Conservation (phyloP, 2,329 filamentous ascomycete species). For the Septoria petroselini region DNA sequence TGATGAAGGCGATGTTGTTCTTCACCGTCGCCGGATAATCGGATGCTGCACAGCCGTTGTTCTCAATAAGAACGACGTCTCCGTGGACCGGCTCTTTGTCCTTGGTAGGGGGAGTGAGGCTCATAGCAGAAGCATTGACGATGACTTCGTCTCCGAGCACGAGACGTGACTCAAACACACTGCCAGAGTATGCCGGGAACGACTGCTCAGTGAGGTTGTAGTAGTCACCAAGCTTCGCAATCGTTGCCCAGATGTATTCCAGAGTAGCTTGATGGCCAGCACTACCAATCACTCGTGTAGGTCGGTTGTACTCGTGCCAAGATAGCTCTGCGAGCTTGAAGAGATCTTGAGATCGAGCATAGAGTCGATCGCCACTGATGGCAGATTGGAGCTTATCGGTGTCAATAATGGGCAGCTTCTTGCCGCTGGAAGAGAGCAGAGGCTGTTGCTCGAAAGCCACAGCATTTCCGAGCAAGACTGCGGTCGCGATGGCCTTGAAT, state of each 20-base stretch:
- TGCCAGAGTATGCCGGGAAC: constrained; percentile 32
- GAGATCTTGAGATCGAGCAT: constrained; percentile 59
- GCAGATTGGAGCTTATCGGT: constrained; percentile 52
- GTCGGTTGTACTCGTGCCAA: constrained; percentile 61
- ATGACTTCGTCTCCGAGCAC: constrained; percentile 58
- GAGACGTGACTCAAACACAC: constrained; percentile 30
- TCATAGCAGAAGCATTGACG: constrained; percentile 60
- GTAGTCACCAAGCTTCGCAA: constrained; percentile 55
- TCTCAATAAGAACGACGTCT: constrained; percentile 52
- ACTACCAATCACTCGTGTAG: constrained; percentile 69
- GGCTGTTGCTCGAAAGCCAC: constrained; percentile 17
- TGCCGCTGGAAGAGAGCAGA: constrained; percentile 9
- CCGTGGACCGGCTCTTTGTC: constrained; percentile 31
- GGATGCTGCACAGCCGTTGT: constrained; percentile 60
- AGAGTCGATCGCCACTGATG: constrained; percentile 57
- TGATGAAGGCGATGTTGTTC: constrained; percentile 67
- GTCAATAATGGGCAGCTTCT: constrained; percentile 25
- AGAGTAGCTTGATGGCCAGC: constrained; percentile 28
- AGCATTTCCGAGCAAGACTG: constrained; percentile 3
- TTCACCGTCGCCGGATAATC: constrained; percentile 61
- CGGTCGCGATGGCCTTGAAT: neutral
- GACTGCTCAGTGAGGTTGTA: constrained; percentile 56
- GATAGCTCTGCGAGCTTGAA: constrained; percentile 61
- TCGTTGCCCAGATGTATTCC: constrained; percentile 33
- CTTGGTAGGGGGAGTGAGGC: constrained; percentile 27